These are phyloP conservation scores for Poa pratensis DNA, from an alignment of 176 grass and related monocot species.

Conservation along the genomic window DNA sequence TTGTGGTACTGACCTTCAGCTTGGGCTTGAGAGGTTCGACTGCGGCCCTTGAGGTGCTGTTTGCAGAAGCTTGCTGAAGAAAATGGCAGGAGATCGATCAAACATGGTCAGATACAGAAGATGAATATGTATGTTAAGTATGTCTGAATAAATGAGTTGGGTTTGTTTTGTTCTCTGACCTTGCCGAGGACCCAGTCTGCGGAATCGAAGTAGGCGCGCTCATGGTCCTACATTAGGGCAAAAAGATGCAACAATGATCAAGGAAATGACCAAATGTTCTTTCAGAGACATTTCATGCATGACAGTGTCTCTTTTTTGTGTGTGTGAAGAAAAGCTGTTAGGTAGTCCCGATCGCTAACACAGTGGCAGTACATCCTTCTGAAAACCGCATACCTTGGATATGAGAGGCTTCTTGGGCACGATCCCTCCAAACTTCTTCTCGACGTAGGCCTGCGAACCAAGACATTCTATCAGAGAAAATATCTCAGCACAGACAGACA, in stretches of 20 bases:
- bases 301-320: background rate
- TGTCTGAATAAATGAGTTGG: background rate
- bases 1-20: conserved; percentile 62
- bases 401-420: conserved; percentile 92
- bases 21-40: conserved; percentile 90
- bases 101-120: conserved; percentile 1
- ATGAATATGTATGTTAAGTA: background rate
- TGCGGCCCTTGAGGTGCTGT: conserved; percentile 53
- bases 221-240: conserved; percentile 70
- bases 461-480: background rate
- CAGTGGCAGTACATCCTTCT: background rate
- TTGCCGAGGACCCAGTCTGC: conserved; percentile 96
- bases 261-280: background rate
- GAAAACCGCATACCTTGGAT: conserved; percentile 60
- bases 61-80: conserved; percentile 80
- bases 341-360: background rate
- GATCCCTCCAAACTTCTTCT: conserved; percentile 91
- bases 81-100: background rate
- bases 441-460: conserved; percentile 45
- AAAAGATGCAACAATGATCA: background rate
- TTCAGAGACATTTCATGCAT: background rate
- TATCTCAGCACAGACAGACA: background rate
- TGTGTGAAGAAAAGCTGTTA: background rate
- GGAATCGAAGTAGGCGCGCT: conserved; percentile 91
- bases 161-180: conserved; percentile 46